Conservation (phyloP, 2,329 filamentous ascomycete genomes). For the Ophiobolus disseminans region DNA sequence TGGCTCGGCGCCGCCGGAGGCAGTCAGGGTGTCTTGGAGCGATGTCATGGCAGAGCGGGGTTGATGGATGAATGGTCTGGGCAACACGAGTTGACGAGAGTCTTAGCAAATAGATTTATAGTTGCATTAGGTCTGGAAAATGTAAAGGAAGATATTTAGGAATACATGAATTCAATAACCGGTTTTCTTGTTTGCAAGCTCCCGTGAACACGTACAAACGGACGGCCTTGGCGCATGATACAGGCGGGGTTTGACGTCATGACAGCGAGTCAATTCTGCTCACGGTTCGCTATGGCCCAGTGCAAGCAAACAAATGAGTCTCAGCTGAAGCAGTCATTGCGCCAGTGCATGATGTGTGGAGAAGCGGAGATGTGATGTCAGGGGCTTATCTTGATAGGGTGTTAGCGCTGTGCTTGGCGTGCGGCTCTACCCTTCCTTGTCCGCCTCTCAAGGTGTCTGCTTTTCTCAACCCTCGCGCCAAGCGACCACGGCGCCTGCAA, state of each 20-base stretch:
- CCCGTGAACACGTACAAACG: too few relatives aligned
- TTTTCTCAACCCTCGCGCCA: too few relatives aligned
- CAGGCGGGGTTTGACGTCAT: slow-evolving; percentile 12
- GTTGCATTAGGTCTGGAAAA: background rate
- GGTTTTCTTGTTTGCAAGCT: slow-evolving; percentile 9
- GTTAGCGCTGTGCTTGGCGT: too few relatives aligned
- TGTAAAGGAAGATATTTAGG: background rate
- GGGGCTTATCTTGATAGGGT: too few relatives aligned
- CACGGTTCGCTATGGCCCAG: background rate
- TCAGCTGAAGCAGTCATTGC: too few relatives aligned
- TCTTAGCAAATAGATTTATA: background rate
- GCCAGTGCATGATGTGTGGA: too few relatives aligned
- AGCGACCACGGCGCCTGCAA: too few relatives aligned
- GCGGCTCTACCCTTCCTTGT: too few relatives aligned
- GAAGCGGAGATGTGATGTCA: too few relatives aligned
- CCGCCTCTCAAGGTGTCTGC: too few relatives aligned
- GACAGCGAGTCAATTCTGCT: background rate
- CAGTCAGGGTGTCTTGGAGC: slow-evolving; percentile 51
- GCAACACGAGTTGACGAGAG: background rate
- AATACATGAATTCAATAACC: background rate
- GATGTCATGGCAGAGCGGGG: slow-evolving; percentile 28
- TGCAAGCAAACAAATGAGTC: background rate
- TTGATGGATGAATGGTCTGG: background rate
- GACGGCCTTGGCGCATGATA: slow-evolving; percentile 14
- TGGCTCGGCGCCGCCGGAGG: slow-evolving; percentile 52